Evolutionary conservation across 106 monocot species (phyloP), one percentile per base, ranked within the genome.

Genomic region (Dioscorea zingiberensis): DNA sequence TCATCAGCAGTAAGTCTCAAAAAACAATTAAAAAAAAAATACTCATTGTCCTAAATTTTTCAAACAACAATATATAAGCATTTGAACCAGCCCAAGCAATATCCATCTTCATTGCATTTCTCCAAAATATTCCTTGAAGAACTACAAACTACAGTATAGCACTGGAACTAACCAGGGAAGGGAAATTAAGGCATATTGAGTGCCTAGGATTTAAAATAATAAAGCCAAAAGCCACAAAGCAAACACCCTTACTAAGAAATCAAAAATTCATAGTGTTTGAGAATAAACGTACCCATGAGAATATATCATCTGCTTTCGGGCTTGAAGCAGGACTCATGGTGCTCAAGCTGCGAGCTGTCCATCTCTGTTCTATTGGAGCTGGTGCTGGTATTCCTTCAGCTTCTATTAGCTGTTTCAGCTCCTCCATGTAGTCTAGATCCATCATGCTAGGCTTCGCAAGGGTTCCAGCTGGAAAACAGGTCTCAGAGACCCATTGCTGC

Each of bases 351-450:
- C 83, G 21, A 71, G 88, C 87, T 22, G 91, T 91, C 95, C 95
- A 97, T 12, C 95, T 75, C 70, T 97, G 95, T 68, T 97, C 95
- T 68, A 97, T 97, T 32, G 95, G 95, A 74, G 83, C 91, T 13
- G 95, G 95, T 51, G 95, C 88, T 16, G 95, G 95, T 67, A 97
- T 72, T 13, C 74, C 74, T 68, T 91, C 81, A 29, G 48, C 81
- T 66, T 91, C 80, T 46, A 97, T 91, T 44, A 97, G 82, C 71
- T 85, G 78, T 77, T 82, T 80, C 58, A 97, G 73, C 70, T 88
- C 80, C 27, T 88, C 85, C 28, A 91, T 83, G 66, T 64, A 97
- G 13, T 91, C 83, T 60, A 97, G 71, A 71, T 97, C 95, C 70
- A 75, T 91, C 85, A 97, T 83, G 57, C 72, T 91, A 22, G 91